Evolutionary conservation across 805 yeast genomes (phyloP).

Genomic region (Tetrapisispora pingtungensis): DNA sequence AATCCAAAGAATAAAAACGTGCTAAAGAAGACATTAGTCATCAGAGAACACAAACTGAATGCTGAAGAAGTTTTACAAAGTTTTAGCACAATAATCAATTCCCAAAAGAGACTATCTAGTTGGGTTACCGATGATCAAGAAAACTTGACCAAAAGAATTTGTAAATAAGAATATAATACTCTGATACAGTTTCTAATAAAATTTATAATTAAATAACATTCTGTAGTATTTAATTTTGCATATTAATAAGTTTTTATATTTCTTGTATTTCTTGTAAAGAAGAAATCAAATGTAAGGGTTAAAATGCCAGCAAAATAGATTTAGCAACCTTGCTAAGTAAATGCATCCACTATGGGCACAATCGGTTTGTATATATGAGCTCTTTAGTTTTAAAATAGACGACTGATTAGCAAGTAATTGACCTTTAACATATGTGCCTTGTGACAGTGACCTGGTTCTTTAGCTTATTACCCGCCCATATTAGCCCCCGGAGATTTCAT

Average conservation of each 20-base stretch:
- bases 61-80: constrained; percentile 18
- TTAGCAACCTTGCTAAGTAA: too few species aligned
- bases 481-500: neutral
- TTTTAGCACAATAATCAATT: constrained; percentile 23
- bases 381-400: too few species aligned
- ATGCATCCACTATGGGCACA: too few species aligned
- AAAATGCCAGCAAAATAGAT: too few species aligned
- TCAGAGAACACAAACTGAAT: constrained; percentile 38
- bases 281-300: too few species aligned
- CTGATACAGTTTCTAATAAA: too few species aligned
- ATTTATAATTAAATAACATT: too few species aligned
- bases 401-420: too few species aligned
- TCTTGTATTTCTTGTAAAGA: too few species aligned
- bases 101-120: constrained; percentile 47
- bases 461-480: neutral
- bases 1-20: constrained; percentile 12
- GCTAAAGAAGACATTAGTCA: constrained; percentile 23
- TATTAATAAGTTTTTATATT: too few species aligned
- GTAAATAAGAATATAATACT: constrained; percentile 5
- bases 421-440: neutral
- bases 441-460: neutral
- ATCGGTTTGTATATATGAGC: too few species aligned
- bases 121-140: constrained; percentile 50
- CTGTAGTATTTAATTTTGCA: too few species aligned
- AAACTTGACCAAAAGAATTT: constrained; percentile 37